phyloP scores from a whole-genome alignment of 164 flowering plant species.

The Berberis vulgaris region DNA sequence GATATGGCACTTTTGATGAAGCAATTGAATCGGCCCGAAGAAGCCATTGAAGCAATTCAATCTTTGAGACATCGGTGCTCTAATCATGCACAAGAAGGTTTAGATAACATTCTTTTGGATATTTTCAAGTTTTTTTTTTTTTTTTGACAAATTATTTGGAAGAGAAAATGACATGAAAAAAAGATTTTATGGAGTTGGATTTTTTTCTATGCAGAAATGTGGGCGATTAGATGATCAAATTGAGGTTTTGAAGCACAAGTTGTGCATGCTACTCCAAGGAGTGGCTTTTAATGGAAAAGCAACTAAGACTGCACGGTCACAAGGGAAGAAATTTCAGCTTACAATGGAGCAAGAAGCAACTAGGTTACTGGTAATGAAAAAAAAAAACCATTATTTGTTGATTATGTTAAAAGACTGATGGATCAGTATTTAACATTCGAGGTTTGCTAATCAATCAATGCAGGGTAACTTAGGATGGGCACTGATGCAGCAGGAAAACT shows the following conservation, averaged over 20 bases:
- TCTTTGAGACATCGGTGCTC: conserved; percentile 74
- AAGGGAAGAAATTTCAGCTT: conserved; percentile 96
- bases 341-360: conserved; percentile 98
- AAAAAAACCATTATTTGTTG: background rate
- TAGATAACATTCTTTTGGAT: conserved; percentile 89
- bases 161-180: background rate
- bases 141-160: background rate
- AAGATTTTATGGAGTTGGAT: background rate
- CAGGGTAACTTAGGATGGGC: conserved; percentile 99
- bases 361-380: conserved; percentile 58
- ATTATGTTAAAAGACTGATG: too few relatives aligned
- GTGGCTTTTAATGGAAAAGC: conserved; percentile 95
- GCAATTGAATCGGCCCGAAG: conserved; percentile 93
- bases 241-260: conserved; percentile 68
- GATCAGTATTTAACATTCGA: too few relatives aligned
- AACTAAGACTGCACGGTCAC: conserved; percentile 96
- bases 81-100: conserved; percentile 94
- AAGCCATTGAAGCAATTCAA: conserved; percentile 95
- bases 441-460: background rate
- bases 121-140: conserved; percentile 51
- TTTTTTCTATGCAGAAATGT: conserved; percentile 55
- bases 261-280: conserved; percentile 86
- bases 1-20: conserved; percentile 99
- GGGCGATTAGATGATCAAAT: conserved; percentile 95
- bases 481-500: conserved; percentile 87